A percentile compares a stretch with the other conserved stretches of the same genome.
Evolutionary conservation across 139 green algal species (phyloP).

Genomic region (Micractinium conductrix): DNA sequence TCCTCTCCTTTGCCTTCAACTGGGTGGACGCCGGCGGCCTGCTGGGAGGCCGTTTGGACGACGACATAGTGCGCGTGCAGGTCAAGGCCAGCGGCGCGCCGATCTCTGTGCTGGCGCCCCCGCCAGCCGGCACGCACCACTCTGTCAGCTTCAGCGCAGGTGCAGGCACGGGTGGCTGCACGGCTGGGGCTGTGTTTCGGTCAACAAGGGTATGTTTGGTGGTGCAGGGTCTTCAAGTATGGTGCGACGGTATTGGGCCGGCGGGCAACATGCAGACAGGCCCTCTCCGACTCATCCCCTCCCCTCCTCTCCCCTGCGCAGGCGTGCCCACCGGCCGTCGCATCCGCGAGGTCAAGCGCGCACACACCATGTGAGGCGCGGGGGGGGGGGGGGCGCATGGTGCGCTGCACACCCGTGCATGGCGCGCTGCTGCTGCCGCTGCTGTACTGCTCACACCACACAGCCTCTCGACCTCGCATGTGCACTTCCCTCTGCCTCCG

Average conservation of each 20-base stretch:
- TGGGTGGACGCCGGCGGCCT: slow-evolving; percentile 70
- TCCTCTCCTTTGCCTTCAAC: slow-evolving; percentile 83
- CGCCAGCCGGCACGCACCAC: too few species aligned
- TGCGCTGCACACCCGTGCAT: background rate
- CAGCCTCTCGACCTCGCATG: background rate
- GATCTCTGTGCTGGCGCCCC: background rate
- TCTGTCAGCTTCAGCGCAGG: too few species aligned
- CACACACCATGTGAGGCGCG: slow-evolving; percentile 29
- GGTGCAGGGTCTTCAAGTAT: too few species aligned
- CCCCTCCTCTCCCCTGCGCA: too few species aligned
- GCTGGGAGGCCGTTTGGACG: slow-evolving; percentile 62
- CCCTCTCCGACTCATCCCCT: too few species aligned
- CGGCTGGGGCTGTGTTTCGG: too few species aligned
- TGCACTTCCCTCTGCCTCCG: background rate
- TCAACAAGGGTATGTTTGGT: too few species aligned
- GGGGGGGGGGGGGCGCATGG: background rate
- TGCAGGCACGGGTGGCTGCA: too few species aligned
- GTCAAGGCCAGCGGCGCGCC: slow-evolving; percentile 7
- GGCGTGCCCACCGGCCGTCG: too few species aligned
- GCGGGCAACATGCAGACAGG: too few species aligned
- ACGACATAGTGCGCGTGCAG: slow-evolving; percentile 29
- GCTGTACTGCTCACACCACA: background rate
- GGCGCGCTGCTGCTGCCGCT: background rate
- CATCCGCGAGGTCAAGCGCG: slow-evolving; percentile 33
- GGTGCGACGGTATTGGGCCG: too few species aligned